A percentile compares a stretch with the other conserved stretches of the same genome.
Conservation (phyloP, 2,329 filamentous ascomycete species). For the Cercospora zeina region DNA sequence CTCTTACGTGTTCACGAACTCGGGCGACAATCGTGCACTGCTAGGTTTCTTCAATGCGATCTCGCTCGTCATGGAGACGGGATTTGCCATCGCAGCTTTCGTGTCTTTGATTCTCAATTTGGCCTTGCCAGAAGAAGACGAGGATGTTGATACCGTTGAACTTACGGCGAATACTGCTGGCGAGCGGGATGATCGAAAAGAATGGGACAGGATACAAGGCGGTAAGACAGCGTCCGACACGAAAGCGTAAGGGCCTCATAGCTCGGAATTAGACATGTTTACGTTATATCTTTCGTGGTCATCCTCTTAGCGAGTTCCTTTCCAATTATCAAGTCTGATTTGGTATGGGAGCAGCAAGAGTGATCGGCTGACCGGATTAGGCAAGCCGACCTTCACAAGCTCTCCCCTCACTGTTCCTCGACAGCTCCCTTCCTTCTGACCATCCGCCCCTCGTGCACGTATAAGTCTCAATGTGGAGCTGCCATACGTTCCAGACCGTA, state of each 20-base stretch:
- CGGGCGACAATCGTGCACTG: constrained; percentile 65
- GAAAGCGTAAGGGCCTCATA: background rate
- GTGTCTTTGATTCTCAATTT: constrained; percentile 73
- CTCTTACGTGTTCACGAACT: constrained; percentile 68
- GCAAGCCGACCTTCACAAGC: constrained; percentile 9
- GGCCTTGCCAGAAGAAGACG: constrained; percentile 70
- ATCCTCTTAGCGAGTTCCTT: background rate
- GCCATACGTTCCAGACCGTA: constrained; percentile 1
- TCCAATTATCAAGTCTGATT: background rate
- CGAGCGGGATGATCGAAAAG: constrained; percentile 43
- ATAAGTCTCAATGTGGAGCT: constrained; percentile 8
- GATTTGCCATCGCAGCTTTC: constrained; percentile 73
- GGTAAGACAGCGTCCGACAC: background rate
- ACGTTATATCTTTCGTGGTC: background rate
- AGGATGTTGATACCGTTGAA: constrained; percentile 57
- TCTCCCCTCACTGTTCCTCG: constrained; percentile 15
- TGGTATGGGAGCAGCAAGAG: background rate
- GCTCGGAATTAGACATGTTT: background rate
- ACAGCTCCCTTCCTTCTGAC: constrained; percentile 17
- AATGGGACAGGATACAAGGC: constrained; percentile 43
- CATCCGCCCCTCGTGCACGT: constrained; percentile 13
- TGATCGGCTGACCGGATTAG: constrained; percentile 15
- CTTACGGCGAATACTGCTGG: constrained; percentile 47
- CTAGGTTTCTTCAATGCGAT: constrained; percentile 72
- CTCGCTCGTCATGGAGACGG: constrained; percentile 54